phyloP scores from a whole-genome alignment of 2,329 filamentous ascomycete genomes.

The Aspergillus latus region DNA sequence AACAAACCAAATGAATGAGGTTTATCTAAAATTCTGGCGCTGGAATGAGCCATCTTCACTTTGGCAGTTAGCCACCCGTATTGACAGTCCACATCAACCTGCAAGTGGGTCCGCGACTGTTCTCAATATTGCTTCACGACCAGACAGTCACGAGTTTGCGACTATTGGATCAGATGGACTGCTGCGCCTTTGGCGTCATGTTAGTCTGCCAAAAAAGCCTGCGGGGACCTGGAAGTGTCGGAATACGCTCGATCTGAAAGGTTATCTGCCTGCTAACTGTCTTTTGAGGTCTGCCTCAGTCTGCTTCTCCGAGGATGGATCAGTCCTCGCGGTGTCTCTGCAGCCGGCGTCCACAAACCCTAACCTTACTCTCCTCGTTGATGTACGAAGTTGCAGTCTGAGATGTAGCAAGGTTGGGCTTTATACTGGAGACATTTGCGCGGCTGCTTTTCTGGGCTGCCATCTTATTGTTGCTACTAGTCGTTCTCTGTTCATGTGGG shows the following conservation, averaged over 20 bases:
- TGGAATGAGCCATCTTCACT: slow-evolving; percentile 56
- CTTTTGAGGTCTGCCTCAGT: slow-evolving; percentile 60
- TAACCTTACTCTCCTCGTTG: slow-evolving; percentile 72
- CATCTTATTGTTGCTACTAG: slow-evolving; percentile 74
- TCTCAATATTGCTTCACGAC: slow-evolving; percentile 71
- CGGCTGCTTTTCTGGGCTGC: slow-evolving; percentile 69
- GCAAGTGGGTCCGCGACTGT: slow-evolving; percentile 58
- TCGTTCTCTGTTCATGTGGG: slow-evolving; percentile 70
- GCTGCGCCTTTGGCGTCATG: slow-evolving; percentile 79
- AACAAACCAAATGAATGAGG: slow-evolving; percentile 57
- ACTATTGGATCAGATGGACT: slow-evolving; percentile 79
- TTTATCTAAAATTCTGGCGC: slow-evolving; percentile 89
- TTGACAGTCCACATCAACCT: slow-evolving; percentile 76
- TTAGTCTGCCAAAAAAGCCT: slow-evolving; percentile 55
- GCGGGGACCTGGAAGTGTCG: slow-evolving; percentile 72
- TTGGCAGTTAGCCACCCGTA: slow-evolving; percentile 76
- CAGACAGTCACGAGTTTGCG: slow-evolving; percentile 69
- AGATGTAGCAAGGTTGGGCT: slow-evolving; percentile 67
- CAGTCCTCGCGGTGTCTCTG: slow-evolving; percentile 67
- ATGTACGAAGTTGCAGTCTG: slow-evolving; percentile 67
- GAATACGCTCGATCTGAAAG: slow-evolving; percentile 53
- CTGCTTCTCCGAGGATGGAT: slow-evolving; percentile 80
- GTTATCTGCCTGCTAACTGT: slow-evolving; percentile 20
- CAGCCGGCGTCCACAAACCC: slow-evolving; percentile 47
- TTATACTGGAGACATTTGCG: slow-evolving; percentile 64